These are phyloP conservation scores for Arctium minus DNA, from an alignment of 129 eudicot genomes.

Conservation along the genomic window DNA sequence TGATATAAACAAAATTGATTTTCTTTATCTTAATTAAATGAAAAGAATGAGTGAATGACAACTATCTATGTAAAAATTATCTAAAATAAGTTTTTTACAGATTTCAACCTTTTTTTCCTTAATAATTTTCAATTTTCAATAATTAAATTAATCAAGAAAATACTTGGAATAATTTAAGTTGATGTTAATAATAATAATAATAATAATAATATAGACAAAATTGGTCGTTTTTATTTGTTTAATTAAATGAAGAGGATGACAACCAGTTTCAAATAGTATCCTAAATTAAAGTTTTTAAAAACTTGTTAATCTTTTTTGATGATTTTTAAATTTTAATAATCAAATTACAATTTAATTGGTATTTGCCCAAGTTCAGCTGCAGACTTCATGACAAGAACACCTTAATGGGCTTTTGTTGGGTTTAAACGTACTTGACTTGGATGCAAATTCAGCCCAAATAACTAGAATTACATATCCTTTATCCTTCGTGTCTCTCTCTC, in stretches of 20 bases:
- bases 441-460: neutral
- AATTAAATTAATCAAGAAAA: neutral
- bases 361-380: neutral
- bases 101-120: no score
- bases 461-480: no score
- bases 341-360: neutral
- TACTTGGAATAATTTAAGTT: neutral
- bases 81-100: no score
- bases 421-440: neutral
- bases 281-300: no score
- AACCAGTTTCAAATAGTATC: neutral
- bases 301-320: no score
- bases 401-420: neutral
- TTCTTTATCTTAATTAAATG: no score
- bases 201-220: neutral
- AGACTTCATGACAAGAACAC: neutral
- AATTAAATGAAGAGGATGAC: neutral
- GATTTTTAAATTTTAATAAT: neutral
- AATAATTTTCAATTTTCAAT: neutral
- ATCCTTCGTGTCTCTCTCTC: no score
- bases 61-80: no score
- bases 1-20: no score
- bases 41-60: no score
- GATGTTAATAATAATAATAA: no score
- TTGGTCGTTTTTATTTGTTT: neutral